A percentile compares a stretch with the other conserved stretches of the same genome.
Evolutionary conservation across 352 stramenopile genomes (phyloP).

Genomic region (Globisporangium barbulae): DNA sequence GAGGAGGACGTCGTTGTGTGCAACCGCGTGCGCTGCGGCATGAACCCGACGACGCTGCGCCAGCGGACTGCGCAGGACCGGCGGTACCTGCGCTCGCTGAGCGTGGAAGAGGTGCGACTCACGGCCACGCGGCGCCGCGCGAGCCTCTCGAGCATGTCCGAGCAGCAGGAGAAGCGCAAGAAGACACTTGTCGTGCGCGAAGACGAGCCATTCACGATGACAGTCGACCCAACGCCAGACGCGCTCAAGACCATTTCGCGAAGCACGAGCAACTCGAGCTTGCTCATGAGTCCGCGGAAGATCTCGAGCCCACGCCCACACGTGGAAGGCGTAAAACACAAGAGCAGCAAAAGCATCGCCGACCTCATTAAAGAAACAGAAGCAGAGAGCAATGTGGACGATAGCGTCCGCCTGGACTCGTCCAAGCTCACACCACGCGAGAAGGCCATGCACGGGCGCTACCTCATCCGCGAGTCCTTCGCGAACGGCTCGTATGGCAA

Average conservation of each 20-base stretch:
- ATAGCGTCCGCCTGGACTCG: constrained; percentile 21
- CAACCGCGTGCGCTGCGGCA: constrained; percentile 59
- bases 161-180: constrained; percentile 22
- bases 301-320: constrained; percentile 12
- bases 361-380: background rate
- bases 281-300: constrained; percentile 14
- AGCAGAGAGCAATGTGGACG: constrained; percentile 9
- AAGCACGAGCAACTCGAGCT: constrained; percentile 1
- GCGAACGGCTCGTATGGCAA: constrained; percentile 68
- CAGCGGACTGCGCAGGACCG: constrained; percentile 34
- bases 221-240: constrained; percentile 12
- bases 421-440: constrained; percentile 52
- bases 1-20: constrained; percentile 70
- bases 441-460: constrained; percentile 65
- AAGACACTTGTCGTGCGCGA: background rate
- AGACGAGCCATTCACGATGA: constrained; percentile 13
- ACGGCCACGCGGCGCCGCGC: constrained; percentile 34
- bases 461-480: constrained; percentile 73
- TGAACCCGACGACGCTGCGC: constrained; percentile 43
- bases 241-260: constrained; percentile 5
- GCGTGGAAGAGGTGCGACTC: constrained; percentile 44
- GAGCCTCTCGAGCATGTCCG: constrained; percentile 15
- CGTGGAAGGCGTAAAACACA: constrained; percentile 5
- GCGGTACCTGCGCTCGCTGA: constrained; percentile 48
- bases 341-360: constrained; percentile 6